Percentiles rank a stretch among this genome's conserved stretches.
phyloP scores from a whole-genome alignment of 345 rosid genomes.

The Diplotaxis tenuifolia region DNA sequence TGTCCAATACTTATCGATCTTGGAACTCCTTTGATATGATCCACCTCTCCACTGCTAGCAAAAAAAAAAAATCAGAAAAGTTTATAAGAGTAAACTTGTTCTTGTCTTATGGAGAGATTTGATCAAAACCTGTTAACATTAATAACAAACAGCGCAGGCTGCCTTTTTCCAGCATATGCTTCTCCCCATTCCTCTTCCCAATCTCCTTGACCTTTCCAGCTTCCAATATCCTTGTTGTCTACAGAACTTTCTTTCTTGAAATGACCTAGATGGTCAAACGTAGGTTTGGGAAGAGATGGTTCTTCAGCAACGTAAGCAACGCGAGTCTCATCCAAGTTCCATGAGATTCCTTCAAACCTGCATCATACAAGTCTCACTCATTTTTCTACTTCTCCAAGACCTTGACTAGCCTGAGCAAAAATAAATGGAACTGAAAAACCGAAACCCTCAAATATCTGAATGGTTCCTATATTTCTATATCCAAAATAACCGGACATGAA shows the following conservation, averaged over 20 bases:
- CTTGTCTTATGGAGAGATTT: not conserved
- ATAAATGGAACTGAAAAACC: too few relatives aligned
- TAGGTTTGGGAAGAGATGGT: conserved; percentile 62
- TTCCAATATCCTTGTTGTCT: conserved; percentile 59
- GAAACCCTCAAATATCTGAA: too few relatives aligned
- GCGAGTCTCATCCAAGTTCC: conserved; percentile 75
- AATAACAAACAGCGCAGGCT: conserved; percentile 70
- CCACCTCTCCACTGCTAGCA: conserved; percentile 63
- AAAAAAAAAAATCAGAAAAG: conserved; percentile 8
- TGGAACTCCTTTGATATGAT: conserved; percentile 61
- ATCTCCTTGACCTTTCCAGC: conserved; percentile 97
- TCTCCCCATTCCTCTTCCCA: conserved; percentile 99
- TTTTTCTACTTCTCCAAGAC: conserved; percentile 3
- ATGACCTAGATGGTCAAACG: conserved; percentile 50
- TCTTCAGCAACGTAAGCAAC: conserved; percentile 88
- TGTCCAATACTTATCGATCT: conserved; percentile 79
- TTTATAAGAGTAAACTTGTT: not conserved
- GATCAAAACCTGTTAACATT: conserved; percentile 54
- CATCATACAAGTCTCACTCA: conserved; percentile 16
- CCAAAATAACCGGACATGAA: too few relatives aligned
- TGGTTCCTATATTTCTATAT: too few relatives aligned
- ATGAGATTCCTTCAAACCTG: conserved; percentile 95
- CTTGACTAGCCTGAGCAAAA: too few relatives aligned
- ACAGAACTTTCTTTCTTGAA: conserved; percentile 48
- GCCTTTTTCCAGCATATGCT: conserved; percentile 83